phyloP scores from a whole-genome alignment of 768 basidiomycete genomes.

The Hygrophoropsis aurantiaca region DNA sequence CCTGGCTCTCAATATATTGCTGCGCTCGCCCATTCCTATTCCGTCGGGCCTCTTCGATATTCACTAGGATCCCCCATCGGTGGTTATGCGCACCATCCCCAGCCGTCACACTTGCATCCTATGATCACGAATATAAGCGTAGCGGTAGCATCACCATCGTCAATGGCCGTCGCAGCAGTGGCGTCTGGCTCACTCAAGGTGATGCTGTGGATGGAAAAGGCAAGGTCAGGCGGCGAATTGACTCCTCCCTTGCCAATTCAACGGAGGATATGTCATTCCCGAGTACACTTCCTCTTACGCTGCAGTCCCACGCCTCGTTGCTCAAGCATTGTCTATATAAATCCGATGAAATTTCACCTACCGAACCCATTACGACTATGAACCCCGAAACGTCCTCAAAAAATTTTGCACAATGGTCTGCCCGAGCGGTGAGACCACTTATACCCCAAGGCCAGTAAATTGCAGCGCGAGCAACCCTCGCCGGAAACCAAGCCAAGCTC shows the following conservation, averaged over 20 bases:
- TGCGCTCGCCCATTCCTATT: slow-evolving; percentile 64
- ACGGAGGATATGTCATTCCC: slow-evolving; percentile 46
- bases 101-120: slow-evolving; percentile 28
- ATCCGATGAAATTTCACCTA: slow-evolving; percentile 40
- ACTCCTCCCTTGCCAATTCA: slow-evolving; percentile 67
- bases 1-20: slow-evolving; percentile 58
- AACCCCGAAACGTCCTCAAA: slow-evolving; percentile 19
- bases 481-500: slow-evolving; percentile 33
- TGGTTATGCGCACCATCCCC: slow-evolving; percentile 45
- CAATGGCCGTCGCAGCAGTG: slow-evolving; percentile 69
- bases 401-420: slow-evolving; percentile 46
- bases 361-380: background rate
- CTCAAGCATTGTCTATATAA: slow-evolving; percentile 66
- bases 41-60: slow-evolving; percentile 64
- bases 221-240: slow-evolving; percentile 44
- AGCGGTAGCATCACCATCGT: slow-evolving; percentile 64
- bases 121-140: slow-evolving; percentile 50
- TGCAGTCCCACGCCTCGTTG: slow-evolving; percentile 45
- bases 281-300: slow-evolving; percentile 46
- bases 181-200: slow-evolving; percentile 74
- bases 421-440: slow-evolving; percentile 52
- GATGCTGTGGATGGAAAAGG: slow-evolving; percentile 67
- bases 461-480: slow-evolving; percentile 38
- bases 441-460: slow-evolving; percentile 51
- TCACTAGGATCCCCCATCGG: slow-evolving; percentile 41